Evolutionary conservation across 192 early-diverging fungal genomes (phyloP).

Genomic region (Backusella tarrabulga): DNA sequence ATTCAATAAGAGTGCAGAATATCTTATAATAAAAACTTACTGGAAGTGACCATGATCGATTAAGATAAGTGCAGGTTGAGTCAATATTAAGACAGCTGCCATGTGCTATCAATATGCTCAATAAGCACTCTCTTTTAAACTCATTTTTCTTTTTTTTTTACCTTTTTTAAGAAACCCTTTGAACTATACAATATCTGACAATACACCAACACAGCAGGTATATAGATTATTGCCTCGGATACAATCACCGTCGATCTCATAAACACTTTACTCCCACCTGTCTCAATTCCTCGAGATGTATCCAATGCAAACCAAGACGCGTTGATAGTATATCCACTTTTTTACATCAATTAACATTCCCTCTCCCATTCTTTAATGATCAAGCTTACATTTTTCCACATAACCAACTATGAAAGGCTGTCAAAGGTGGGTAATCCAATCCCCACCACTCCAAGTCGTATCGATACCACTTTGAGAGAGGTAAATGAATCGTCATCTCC

Average conservation of each 20-base stretch:
- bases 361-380: not conserved
- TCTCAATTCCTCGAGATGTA: slow-evolving; percentile 83
- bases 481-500: slow-evolving; percentile 86
- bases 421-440: slow-evolving; percentile 95
- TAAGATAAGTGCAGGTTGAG: slow-evolving; percentile 87
- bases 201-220: slow-evolving; percentile 75
- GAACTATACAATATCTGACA: slow-evolving; percentile 43
- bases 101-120: slow-evolving; percentile 16
- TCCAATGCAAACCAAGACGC: slow-evolving; percentile 85
- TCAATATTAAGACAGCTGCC: slow-evolving; percentile 55
- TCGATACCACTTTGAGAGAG: slow-evolving; percentile 81
- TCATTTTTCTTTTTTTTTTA: too few relatives aligned
- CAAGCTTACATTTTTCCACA: slow-evolving; percentile 71
- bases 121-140: too few relatives aligned
- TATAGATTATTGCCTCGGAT: slow-evolving; percentile 73
- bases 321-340: slow-evolving; percentile 71
- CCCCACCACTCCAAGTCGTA: slow-evolving; percentile 92
- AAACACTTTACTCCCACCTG: slow-evolving; percentile 72
- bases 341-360: not conserved
- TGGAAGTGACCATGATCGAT: slow-evolving; percentile 98
- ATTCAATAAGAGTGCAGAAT: not conserved
- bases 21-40: slow-evolving; percentile 27
- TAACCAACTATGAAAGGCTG: slow-evolving; percentile 90
- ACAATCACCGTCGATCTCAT: slow-evolving; percentile 84
- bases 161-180: slow-evolving; percentile 27